phyloP scores from a whole-genome alignment of 768 basidiomycete genomes.

The Leccinum uliginosum region DNA sequence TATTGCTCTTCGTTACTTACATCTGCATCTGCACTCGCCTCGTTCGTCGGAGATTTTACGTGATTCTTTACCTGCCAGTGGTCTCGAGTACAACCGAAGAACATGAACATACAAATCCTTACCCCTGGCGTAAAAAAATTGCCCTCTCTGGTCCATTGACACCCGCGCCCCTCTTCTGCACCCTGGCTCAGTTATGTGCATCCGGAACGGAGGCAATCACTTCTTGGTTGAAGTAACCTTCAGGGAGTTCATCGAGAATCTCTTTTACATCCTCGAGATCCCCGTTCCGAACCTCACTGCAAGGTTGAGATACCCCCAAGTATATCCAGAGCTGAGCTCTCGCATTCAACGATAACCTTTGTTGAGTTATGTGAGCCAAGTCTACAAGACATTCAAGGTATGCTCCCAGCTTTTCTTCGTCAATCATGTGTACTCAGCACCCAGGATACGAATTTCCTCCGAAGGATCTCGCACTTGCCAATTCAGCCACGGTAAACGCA shows the following conservation, averaged over 20 bases:
- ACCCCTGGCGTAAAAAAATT: too few species aligned
- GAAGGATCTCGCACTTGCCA: slow-evolving; percentile 62
- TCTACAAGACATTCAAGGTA: slow-evolving; percentile 80
- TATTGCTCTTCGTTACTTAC: slow-evolving; percentile 63
- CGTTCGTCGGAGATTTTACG: slow-evolving; percentile 34
- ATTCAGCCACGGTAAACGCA: slow-evolving; percentile 87
- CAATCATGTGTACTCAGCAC: background rate
- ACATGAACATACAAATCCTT: too few species aligned
- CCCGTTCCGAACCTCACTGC: slow-evolving; percentile 71
- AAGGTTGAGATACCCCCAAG: slow-evolving; percentile 73
- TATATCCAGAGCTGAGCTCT: slow-evolving; percentile 90
- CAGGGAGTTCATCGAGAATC: slow-evolving; percentile 90
- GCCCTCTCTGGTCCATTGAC: too few species aligned
- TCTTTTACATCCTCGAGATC: slow-evolving; percentile 82
- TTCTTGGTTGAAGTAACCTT: slow-evolving; percentile 87
- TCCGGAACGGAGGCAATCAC: slow-evolving; percentile 96
- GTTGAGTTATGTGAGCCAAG: slow-evolving; percentile 71
- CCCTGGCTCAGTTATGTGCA: slow-evolving; percentile 61
- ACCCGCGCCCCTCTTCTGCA: too few species aligned
- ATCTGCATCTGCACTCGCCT: slow-evolving; percentile 40
- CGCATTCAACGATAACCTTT: slow-evolving; percentile 75
- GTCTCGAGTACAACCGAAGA: background rate
- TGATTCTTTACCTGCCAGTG: background rate
- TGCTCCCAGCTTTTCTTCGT: slow-evolving; percentile 11
- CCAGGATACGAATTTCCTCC: slow-evolving; percentile 84